Evolutionary conservation across 2,329 filamentous ascomycete genomes (phyloP), one percentile per base, ranked within the genome.

Genomic region (Byssochlamys sp.): DNA sequence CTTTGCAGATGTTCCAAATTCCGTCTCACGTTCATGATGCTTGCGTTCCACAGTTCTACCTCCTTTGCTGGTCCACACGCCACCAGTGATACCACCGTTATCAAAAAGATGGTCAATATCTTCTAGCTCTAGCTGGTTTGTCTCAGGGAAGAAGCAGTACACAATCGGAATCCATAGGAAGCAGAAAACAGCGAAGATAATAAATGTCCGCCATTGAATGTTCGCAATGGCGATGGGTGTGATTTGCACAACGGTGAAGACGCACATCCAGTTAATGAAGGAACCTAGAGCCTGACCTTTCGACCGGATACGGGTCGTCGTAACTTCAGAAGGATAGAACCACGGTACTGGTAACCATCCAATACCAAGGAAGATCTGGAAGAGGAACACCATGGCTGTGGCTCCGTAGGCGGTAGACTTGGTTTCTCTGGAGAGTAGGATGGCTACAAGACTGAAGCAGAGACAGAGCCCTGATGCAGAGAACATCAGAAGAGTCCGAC

Each of bases 71-170:
- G 35, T 74, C 56, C 69, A 75, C 55, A 74, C 69, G 12, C 70
- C 71, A 2, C 71, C 71, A 1, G 71, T 73, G 11, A 74, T 58
- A 4, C 72, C 70, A 2, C 69, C 71, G n/a, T 66, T 66, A 11
- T 68, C 66, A 51, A 76, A 76, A n/a, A 76, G 66, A 54, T 71
- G 66, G 53, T 80, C 83, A 75, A 88, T 83, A 65, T 87, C 84
- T 63, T 88, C 85, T 0, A 88, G 75, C 0, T 82, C 82, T 1
- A 86, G 69, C 0, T 83, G 77, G 66, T 85, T 86, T 0, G 84
- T 87, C 69, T 87, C 84, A 0, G 84, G 84, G 2, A 85, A 84
- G 63, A 84, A 79, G 66, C 84, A 83, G 74, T 80, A 87, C 50
- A 86, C 80, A 52, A 84, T 83, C 0, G 76, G 76, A 14, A 79